A percentile compares a stretch with the other conserved stretches of the same genome.
Evolutionary conservation across 225 moss, liverwort and hornwort species (phyloP).

Genomic region (Polytrichum commune): DNA sequence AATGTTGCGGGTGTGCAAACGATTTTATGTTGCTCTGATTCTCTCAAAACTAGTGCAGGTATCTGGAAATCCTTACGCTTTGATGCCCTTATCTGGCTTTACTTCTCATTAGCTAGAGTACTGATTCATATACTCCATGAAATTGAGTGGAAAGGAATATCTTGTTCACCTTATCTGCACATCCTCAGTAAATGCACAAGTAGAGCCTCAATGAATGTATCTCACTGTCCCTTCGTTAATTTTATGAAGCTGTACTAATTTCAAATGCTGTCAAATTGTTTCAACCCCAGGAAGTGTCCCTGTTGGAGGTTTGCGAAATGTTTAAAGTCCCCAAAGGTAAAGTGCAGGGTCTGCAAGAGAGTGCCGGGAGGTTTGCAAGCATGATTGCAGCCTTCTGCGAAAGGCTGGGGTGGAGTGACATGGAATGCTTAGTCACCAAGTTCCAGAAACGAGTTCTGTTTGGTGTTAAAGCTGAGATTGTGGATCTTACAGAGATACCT

Average conservation of each 20-base stretch:
- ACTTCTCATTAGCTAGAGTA: not conserved
- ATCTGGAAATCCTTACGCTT: conserved; percentile 4
- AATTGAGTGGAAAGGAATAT: too few relatives aligned
- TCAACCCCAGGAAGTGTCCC: conserved; percentile 68
- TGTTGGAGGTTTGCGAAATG: conserved; percentile 78
- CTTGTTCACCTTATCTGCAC: too few relatives aligned
- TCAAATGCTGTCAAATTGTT: not conserved
- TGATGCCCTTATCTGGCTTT: not conserved
- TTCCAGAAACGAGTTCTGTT: conserved; percentile 95
- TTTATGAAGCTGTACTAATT: too few relatives aligned
- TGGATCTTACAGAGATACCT: conserved; percentile 88
- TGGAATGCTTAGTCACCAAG: conserved; percentile 78
- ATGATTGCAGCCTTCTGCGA: conserved; percentile 97
- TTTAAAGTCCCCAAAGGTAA: conserved; percentile 92
- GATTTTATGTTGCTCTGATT: conserved; percentile 94
- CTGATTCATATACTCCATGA: too few relatives aligned
- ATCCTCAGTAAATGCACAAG: too few relatives aligned
- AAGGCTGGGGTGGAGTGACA: conserved; percentile 91
- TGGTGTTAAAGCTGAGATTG: conserved; percentile 96
- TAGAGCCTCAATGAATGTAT: too few relatives aligned
- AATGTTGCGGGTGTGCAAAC: conserved; percentile 73
- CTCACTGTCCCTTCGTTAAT: too few relatives aligned
- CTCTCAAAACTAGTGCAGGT: conserved; percentile 95
- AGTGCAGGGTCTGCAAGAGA: conserved; percentile 89
- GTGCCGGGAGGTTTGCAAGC: conserved; percentile 96